Percentiles rank a stretch among this genome's conserved stretches.
phyloP scores from a whole-genome alignment of 495 filamentous ascomycete genomes.

The Penicillium simplicissimum region DNA sequence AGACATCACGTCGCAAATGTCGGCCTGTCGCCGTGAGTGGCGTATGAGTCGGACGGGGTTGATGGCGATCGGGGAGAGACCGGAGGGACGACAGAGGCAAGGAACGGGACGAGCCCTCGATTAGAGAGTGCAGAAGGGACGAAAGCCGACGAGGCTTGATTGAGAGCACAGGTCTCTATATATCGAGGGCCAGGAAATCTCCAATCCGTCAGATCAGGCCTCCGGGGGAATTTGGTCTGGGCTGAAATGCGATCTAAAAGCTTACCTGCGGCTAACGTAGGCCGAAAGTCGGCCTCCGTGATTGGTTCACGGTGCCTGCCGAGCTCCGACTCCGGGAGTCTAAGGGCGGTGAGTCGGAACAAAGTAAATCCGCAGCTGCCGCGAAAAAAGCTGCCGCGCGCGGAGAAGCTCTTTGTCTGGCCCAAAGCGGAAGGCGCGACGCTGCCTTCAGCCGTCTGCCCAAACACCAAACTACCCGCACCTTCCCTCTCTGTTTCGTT shows the following conservation, averaged over 20 bases:
- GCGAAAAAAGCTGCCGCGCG: conserved; percentile 27
- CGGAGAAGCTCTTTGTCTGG: conserved; percentile 20
- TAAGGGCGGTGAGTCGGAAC: conserved; percentile 21
- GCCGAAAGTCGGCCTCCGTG: conserved; percentile 15
- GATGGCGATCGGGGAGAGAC: conserved; percentile 22
- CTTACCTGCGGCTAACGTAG: conserved; percentile 28
- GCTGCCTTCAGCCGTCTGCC: neutral
- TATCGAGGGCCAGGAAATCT: neutral
- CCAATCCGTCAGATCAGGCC: neutral
- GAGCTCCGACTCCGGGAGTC: conserved; percentile 19
- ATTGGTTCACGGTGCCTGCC: conserved; percentile 23
- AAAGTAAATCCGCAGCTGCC: conserved; percentile 9
- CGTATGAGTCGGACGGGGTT: conserved; percentile 9
- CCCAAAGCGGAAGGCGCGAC: conserved; percentile 16
- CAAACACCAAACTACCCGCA: neutral
- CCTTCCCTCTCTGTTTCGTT: conserved; percentile 2
- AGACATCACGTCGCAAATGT: conserved; percentile 39
- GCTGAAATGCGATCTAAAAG: conserved; percentile 24
- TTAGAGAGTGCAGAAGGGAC: neutral
- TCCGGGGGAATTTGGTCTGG: conserved; percentile 9
- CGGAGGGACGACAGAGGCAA: conserved; percentile 20
- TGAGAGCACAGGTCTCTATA: neutral
- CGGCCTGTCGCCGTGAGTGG: neutral
- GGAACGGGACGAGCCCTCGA: neutral
- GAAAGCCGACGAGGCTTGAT: neutral